phyloP scores from a whole-genome alignment of 2,329 filamentous ascomycete species.

The Elsinoe perseae region DNA sequence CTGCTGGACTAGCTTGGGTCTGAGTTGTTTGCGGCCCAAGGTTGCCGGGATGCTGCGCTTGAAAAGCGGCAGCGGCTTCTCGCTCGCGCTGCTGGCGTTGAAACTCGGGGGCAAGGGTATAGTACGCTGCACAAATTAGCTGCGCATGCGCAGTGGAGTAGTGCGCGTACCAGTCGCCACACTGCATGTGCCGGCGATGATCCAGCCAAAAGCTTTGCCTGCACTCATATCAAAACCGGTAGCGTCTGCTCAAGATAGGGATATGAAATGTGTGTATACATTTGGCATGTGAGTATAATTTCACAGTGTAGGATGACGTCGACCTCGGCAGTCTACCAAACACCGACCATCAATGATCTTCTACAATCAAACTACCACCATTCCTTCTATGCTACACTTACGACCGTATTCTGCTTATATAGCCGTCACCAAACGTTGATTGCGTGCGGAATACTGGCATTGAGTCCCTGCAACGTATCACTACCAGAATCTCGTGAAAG shows the following conservation, averaged over 20 bases:
- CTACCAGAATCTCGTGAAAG: too few relatives aligned
- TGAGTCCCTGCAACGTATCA: too few relatives aligned
- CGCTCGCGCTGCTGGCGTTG: conserved; percentile 24
- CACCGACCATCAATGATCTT: too few relatives aligned
- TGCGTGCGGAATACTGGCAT: too few relatives aligned
- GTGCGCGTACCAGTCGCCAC: conserved; percentile 5
- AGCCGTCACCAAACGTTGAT: too few relatives aligned
- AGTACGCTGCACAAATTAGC: conserved; percentile 22
- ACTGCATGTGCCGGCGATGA: conserved; percentile 5
- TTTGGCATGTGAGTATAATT: not conserved
- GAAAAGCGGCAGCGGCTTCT: conserved; percentile 19
- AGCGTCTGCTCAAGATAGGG: not conserved
- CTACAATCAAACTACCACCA: too few relatives aligned
- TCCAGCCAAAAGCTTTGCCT: conserved; percentile 7
- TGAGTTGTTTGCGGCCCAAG: not conserved
- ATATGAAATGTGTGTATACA: not conserved
- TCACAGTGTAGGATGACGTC: not conserved
- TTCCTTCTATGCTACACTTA: too few relatives aligned
- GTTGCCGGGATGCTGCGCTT: conserved; percentile 18
- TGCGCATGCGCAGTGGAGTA: not conserved
- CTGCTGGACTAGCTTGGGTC: not conserved
- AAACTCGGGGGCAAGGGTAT: conserved; percentile 26
- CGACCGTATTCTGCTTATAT: too few relatives aligned
- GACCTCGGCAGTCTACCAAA: not conserved
- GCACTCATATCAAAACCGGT: not conserved